Evolutionary conservation across 106 monocot genomes (phyloP).

Genomic region (Dendrobium catenatum): DNA sequence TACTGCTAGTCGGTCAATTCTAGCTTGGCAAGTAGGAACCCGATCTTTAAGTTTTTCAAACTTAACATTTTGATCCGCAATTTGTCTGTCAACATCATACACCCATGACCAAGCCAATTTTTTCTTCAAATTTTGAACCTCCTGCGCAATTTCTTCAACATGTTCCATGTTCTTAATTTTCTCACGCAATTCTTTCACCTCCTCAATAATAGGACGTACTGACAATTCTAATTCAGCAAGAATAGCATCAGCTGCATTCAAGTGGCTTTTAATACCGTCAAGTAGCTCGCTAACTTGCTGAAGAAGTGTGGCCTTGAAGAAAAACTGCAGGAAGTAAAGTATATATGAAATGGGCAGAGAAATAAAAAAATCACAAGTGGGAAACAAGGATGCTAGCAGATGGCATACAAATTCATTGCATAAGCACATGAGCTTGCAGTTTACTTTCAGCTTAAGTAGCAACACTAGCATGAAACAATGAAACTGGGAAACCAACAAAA

Average conservation of each 20-base stretch:
- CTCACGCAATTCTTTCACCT: slow-evolving; percentile 63
- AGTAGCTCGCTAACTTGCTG: slow-evolving; percentile 91
- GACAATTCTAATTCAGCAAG: slow-evolving; percentile 71
- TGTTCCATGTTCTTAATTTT: slow-evolving; percentile 99
- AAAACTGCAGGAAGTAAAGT: slow-evolving; percentile 49
- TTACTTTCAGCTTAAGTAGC: not conserved
- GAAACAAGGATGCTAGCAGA: not conserved
- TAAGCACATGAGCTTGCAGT: not conserved
- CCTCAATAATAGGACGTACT: slow-evolving; percentile 64
- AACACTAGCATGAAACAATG: not conserved
- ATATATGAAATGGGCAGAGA: not conserved
- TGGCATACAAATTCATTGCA: not conserved
- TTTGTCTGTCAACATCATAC: slow-evolving; percentile 82
- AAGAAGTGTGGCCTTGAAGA: slow-evolving; percentile 95
- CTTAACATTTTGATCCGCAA: slow-evolving; percentile 54
- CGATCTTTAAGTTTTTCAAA: slow-evolving; percentile 75
- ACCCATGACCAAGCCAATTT: slow-evolving; percentile 96
- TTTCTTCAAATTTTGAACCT: slow-evolving; percentile 76
- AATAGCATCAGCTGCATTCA: slow-evolving; percentile 52
- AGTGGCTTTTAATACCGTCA: slow-evolving; percentile 47
- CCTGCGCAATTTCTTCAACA: slow-evolving; percentile 80
- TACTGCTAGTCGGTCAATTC: slow-evolving; percentile 65
- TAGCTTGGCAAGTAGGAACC: slow-evolving; percentile 81
- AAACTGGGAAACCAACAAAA: not conserved
- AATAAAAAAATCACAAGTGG: not conserved